Base-by-base conservation (phyloP, 257 asterid species). In the Nyctanthes arbortristis region DNA sequence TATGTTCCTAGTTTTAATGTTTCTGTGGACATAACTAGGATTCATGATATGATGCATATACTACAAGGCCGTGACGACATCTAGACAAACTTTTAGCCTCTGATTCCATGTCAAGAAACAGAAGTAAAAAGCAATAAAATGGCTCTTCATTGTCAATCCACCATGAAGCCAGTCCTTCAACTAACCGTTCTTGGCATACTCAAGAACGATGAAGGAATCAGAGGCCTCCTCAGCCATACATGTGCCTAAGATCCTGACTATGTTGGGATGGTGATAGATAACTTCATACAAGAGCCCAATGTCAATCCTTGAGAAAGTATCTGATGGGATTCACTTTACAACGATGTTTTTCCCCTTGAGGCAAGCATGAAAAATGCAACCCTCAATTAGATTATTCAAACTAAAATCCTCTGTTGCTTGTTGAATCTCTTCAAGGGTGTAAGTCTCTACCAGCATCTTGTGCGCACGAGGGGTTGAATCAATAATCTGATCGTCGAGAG, bases 141-240 rank as follows among this genome's bases (percentile, higher is more conserved):
- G 96, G 83, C 93, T 91, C 77, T 91, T 91, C 82, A 89, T 84
- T 11, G 95, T 96, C 54, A 85, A 72, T 1, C 96, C 96, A 5
- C 97, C 88, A 29, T 91, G 97, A 18, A 91, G 88, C 97, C 97
- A 91, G 29, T 91, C 97, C 69, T 87, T 91, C 37, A 89, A 63
- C 0, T 90, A 84, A 0, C 97, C 96, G 22, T 91, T 91, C 14
- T 68, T 79, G 0, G 93, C 96, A 32, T 84, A n/a, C n/a, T n/a
- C n/a, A n/a, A n/a, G n/a, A n/a, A n/a, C n/a, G n/a, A n/a, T n/a
- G n/a, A n/a, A n/a, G 89, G 95, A 83, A 59, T 87, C 85, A 0
- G 81, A 79, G 0, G n/a, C n/a, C n/a, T 81, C 83, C 52, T 84
- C 87, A 1, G 66, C 40, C 65, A 56, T 20, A 40, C 90, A 84